Evolutionary conservation across 805 yeast species (phyloP).

Genomic region (Yamadazyma akitaensis): DNA sequence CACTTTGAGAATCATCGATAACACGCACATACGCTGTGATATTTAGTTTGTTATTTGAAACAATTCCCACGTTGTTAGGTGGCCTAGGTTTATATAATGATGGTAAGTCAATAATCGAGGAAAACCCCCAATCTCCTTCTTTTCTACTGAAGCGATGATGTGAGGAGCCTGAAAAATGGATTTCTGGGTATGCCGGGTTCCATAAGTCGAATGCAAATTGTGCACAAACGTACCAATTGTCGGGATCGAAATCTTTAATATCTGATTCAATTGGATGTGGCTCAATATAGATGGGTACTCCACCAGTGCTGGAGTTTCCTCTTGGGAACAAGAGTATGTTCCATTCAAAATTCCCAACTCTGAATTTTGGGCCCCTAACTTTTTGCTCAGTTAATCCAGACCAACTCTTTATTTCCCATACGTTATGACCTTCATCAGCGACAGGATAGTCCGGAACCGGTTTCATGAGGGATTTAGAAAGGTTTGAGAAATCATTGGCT

Average conservation of each 20-base stretch:
- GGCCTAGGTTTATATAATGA: background rate
- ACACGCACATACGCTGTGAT: constrained; percentile 75
- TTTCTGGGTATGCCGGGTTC: constrained; percentile 67
- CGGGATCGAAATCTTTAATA: constrained; percentile 20
- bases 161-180: constrained; percentile 61
- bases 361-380: constrained; percentile 47
- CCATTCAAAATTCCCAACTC: constrained; percentile 64
- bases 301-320: constrained; percentile 56
- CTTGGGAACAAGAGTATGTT: constrained; percentile 72
- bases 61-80: constrained; percentile 26
- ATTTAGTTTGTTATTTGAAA: constrained; percentile 58
- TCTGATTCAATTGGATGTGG: constrained; percentile 49
- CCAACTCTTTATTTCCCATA: constrained; percentile 56
- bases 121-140: constrained; percentile 96
- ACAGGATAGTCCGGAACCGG: constrained; percentile 39
- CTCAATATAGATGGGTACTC: constrained; percentile 73
- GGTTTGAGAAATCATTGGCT: constrained; percentile 30
- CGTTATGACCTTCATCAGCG: constrained; percentile 30
- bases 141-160: constrained; percentile 72
- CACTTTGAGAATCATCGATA: constrained; percentile 82
- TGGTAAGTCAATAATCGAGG: constrained; percentile 62
- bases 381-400: constrained; percentile 35
- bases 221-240: constrained; percentile 85
- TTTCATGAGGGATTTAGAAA: constrained; percentile 33
- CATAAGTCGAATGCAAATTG: constrained; percentile 84